These are phyloP conservation scores for Boletus sp. DNA, from an alignment of 768 basidiomycete genomes.

Conservation along the genomic window DNA sequence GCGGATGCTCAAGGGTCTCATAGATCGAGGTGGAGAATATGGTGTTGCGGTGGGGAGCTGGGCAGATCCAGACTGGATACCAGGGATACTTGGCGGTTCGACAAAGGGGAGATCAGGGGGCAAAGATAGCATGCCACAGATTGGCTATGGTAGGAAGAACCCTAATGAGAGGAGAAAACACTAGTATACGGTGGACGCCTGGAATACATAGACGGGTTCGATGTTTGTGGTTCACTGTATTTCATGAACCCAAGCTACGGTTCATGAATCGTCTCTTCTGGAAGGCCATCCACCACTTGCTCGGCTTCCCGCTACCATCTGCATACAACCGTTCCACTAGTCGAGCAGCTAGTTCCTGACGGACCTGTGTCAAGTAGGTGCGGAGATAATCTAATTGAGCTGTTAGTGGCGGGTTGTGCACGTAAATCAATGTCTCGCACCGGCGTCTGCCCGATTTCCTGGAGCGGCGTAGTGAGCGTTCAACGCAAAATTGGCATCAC, in stretches of 20 bases:
- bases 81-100: conserved; percentile 69
- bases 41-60: conserved; percentile 67
- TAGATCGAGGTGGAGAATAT: conserved; percentile 49
- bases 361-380: conserved; percentile 87
- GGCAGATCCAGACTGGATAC: conserved; percentile 96
- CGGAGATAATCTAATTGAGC: conserved; percentile 72
- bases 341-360: conserved; percentile 87
- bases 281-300: conserved; percentile 99
- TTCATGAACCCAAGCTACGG: conserved; percentile 73
- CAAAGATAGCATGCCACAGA: conserved; percentile 71
- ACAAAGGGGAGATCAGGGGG: conserved; percentile 65
- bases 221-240: not conserved
- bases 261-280: conserved; percentile 97
- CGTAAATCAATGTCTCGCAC: conserved; percentile 42
- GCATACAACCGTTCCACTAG: conserved; percentile 88
- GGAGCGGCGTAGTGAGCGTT: conserved; percentile 91
- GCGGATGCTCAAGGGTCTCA: conserved; percentile 59
- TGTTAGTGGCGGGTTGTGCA: conserved; percentile 4
- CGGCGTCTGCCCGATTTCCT: conserved; percentile 71
- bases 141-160: conserved; percentile 87
- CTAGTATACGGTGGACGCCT: conserved; percentile 21
- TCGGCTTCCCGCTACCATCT: conserved; percentile 90
- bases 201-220: conserved; percentile 15
- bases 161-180: conserved; percentile 76
- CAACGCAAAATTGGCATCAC: conserved; percentile 91